Evolutionary conservation across 2,329 filamentous ascomycete genomes (phyloP).

Genomic region (Simplicillium aogashimaense): DNA sequence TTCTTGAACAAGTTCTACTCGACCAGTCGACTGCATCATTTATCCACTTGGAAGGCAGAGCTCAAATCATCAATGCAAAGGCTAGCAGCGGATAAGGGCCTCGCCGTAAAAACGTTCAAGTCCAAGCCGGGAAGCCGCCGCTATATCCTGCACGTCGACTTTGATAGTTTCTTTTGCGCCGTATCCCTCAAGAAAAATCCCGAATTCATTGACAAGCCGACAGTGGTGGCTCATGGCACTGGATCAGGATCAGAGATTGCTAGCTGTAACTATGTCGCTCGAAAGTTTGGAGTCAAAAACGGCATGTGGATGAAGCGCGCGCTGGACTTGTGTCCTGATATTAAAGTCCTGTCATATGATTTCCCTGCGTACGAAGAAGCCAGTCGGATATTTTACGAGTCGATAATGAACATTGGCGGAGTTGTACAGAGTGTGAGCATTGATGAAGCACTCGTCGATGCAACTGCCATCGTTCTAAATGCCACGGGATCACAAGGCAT

Average conservation of each 20-base stretch:
- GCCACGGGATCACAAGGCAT: constrained; percentile 55
- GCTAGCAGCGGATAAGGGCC: constrained; percentile 59
- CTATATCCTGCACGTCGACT: constrained; percentile 93
- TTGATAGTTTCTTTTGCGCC: constrained; percentile 96
- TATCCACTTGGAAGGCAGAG: constrained; percentile 94
- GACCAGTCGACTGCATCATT: constrained; percentile 86
- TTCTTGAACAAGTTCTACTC: constrained; percentile 94
- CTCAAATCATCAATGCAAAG: constrained; percentile 82
- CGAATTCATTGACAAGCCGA: constrained; percentile 66
- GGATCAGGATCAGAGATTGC: constrained; percentile 90
- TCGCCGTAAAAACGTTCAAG: constrained; percentile 33
- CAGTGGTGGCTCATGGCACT: constrained; percentile 78
- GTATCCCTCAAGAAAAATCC: constrained; percentile 74
- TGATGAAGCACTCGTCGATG: constrained; percentile 85
- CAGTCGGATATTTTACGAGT: constrained; percentile 78
- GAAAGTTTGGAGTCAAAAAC: constrained; percentile 81
- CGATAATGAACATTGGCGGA: constrained; percentile 69
- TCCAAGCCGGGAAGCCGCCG: constrained; percentile 54
- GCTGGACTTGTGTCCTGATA: constrained; percentile 67
- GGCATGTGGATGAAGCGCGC: constrained; percentile 99
- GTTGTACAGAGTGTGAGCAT: constrained; percentile 93
- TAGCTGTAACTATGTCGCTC: constrained; percentile 91
- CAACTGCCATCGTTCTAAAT: constrained; percentile 59
- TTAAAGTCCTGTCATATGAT: constrained; percentile 91
- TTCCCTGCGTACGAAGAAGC: constrained; percentile 92